Evolutionary conservation across 2,329 filamentous ascomycete species (phyloP).

Genomic region (Sclerotinia subarctica): DNA sequence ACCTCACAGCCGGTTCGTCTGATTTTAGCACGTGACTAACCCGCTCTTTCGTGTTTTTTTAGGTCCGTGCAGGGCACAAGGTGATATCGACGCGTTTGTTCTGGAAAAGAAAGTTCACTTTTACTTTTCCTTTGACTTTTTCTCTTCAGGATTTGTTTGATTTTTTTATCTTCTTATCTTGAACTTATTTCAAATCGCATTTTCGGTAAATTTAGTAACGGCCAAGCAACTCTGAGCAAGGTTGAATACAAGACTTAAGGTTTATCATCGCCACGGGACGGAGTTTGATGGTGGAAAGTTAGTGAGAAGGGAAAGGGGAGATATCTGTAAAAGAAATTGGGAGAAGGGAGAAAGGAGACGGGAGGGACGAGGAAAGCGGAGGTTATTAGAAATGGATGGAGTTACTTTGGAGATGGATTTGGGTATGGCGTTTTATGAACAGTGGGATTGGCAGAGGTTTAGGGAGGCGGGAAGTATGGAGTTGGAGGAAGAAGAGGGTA

Average conservation of each 20-base stretch:
- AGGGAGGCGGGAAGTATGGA: constrained; percentile 11
- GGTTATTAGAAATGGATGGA: neutral
- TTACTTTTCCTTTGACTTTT: neutral
- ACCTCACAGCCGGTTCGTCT: neutral
- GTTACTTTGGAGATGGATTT: neutral
- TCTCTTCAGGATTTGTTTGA: neutral
- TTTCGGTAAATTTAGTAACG: neutral
- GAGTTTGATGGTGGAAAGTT: neutral
- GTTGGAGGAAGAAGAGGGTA: neutral
- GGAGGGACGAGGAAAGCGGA: too few species aligned
- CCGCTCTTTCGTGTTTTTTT: neutral
- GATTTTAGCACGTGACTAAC: neutral
- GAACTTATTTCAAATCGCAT: neutral
- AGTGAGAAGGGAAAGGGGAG: neutral
- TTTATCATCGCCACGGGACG: neutral
- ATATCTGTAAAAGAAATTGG: neutral
- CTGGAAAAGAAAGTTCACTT: constrained; percentile 10
- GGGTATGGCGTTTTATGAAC: constrained; percentile 8
- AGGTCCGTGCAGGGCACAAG: neutral
- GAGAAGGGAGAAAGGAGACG: neutral
- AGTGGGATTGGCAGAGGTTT: constrained; percentile 13
- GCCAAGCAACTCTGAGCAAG: too few species aligned
- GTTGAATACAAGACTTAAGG: neutral
- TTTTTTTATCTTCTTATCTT: neutral
- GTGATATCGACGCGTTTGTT: neutral